Conservation (phyloP, 2,329 filamentous ascomycete species). For the Elsinoe perseae region DNA sequence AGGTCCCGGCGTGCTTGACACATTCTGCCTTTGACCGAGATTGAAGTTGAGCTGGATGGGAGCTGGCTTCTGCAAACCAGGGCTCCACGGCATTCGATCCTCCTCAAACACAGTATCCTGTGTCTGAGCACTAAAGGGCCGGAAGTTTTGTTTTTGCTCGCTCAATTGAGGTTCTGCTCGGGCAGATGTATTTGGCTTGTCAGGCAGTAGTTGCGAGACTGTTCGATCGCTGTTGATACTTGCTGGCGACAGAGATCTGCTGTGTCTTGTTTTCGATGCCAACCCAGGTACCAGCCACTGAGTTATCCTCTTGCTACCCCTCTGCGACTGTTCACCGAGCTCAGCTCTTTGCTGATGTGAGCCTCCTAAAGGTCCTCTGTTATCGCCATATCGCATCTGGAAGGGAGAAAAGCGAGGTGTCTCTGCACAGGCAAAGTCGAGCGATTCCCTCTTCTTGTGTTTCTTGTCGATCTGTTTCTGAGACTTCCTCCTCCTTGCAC, state of each 20-base stretch:
- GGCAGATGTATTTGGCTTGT: slow-evolving; percentile 23
- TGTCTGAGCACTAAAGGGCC: slow-evolving; percentile 21
- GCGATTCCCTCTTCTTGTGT: slow-evolving; percentile 22
- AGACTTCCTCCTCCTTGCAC: slow-evolving; percentile 12
- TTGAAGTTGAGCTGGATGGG: slow-evolving; percentile 13
- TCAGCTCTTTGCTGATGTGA: slow-evolving; percentile 7
- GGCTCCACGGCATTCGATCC: slow-evolving; percentile 19
- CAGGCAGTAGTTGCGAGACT: slow-evolving; percentile 28
- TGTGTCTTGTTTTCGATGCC: background rate
- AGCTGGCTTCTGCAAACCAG: slow-evolving; percentile 16
- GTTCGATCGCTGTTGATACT: slow-evolving; percentile 25
- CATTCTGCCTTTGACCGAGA: background rate
- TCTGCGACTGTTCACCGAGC: background rate
- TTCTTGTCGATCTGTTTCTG: slow-evolving; percentile 12
- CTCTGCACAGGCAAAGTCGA: slow-evolving; percentile 29
- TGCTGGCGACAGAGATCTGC: slow-evolving; percentile 18
- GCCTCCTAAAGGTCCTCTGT: slow-evolving; percentile 6
- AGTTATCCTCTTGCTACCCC: slow-evolving; percentile 18
- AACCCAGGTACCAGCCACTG: slow-evolving; percentile 19
- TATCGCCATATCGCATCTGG: slow-evolving; percentile 15
- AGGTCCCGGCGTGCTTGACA: background rate
- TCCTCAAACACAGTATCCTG: slow-evolving; percentile 30
- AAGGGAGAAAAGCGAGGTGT: slow-evolving; percentile 23
- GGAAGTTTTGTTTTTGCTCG: slow-evolving; percentile 15
- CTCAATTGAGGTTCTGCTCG: slow-evolving; percentile 8